Base-by-base conservation (phyloP, 1,284 basidiomycete genomes). In the Microbotryum saponariae region DNA sequence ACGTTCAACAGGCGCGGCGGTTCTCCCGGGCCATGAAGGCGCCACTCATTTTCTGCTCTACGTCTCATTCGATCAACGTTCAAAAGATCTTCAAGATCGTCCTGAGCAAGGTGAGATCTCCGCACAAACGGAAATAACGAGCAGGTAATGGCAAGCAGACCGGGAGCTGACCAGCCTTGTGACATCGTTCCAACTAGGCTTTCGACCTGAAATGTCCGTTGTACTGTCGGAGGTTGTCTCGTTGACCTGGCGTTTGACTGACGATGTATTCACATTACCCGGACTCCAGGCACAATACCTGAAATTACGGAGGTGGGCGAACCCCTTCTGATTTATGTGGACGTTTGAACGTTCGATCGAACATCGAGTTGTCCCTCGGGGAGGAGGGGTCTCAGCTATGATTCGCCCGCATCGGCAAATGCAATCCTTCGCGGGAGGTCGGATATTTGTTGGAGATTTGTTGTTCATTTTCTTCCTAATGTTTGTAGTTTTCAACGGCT, bases 21-120 rank as follows among this genome's bases (percentile, higher is more conserved):
- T 98, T 97, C 77, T 89, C 91, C 59, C 87, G 91, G 75, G 94
- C 94, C 53, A 98, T 97, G 94, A 92, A 96, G 74, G 92, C 94
- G 10, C 94, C 92, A 10, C 79, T 98, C 71, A 94, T 97, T 76
- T 98, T 97, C 78, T 97, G 92, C 78, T 97, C 92, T 51, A 97
- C 94, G 48, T 90, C 89, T 47, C 91, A 93, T 70, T 91, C 91
- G 63, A 96, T 97, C 80, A 97, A 98, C 76, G 93, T 98, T 58
- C 94, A 97, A 57, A 76, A 97, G 82, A 97, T 97, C 71, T 97
- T 97, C 85, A 96, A 97, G 81, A 92, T 93, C 76, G 88, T 92
- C 51, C 81, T 91, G 56, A 88, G 88, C 58, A 90, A 91, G 63
- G 70, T 73, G 47, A 46, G 63, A 60, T 45, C 14, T 42, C 16